Percentiles rank a stretch among this genome's conserved stretches.
Conservation (phyloP, 148 eudicot species). For the Chenopodium berlandieri region DNA sequence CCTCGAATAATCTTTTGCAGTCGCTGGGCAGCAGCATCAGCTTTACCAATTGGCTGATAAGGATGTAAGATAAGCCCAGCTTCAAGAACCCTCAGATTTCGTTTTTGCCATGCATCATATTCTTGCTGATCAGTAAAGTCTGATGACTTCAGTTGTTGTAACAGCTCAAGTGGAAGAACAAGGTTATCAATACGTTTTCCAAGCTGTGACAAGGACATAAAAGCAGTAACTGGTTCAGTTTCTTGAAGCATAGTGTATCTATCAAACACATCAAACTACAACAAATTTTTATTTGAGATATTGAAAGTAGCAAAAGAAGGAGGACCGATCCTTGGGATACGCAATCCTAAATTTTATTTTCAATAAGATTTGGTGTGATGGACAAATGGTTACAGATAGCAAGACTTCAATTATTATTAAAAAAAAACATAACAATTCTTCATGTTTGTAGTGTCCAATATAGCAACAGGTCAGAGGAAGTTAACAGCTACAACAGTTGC, state of each 20-base stretch:
- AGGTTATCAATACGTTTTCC: constrained; percentile 78
- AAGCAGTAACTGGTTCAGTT: background rate
- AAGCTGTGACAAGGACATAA: constrained; percentile 44
- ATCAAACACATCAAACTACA: background rate
- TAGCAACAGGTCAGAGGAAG: background rate
- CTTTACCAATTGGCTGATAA: constrained; percentile 66
- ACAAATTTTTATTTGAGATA: background rate
- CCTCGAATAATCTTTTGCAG: constrained; percentile 66
- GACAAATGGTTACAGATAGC: too few species aligned
- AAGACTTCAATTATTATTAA: background rate
- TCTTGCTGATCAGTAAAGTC: constrained; percentile 85
- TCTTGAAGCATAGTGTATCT: background rate
- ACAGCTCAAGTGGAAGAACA: constrained; percentile 88
- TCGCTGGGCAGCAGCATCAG: constrained; percentile 67
- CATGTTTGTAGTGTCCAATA: background rate
- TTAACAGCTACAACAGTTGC: too few species aligned
- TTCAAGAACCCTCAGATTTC: constrained; percentile 79
- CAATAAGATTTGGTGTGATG: too few species aligned
- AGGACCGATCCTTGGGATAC: background rate
- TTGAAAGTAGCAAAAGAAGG: background rate
- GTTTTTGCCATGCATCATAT: constrained; percentile 83
- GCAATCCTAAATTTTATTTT: too few species aligned
- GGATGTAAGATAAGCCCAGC: constrained; percentile 92
- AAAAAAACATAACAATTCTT: background rate
- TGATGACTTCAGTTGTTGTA: constrained; percentile 86